Percentiles rank a stretch among this genome's conserved stretches.
Evolutionary conservation across 148 eudicot genomes (phyloP).

Genomic region (Camellia granthamiana): DNA sequence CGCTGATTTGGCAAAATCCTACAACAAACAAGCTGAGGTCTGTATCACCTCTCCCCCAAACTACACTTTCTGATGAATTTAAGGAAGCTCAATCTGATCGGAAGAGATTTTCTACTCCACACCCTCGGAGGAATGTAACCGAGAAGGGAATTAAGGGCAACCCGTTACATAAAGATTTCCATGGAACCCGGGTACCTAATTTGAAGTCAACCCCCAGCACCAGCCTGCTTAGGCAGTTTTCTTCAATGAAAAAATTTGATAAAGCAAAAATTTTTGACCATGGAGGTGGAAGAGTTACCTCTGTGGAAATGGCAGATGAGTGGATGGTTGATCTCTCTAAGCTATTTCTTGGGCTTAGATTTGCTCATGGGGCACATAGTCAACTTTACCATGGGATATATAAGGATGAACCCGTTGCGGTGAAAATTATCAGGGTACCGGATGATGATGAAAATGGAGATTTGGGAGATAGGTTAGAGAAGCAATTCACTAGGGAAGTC

Average conservation of each 20-base stretch:
- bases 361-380: constrained; percentile 87
- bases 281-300: constrained; percentile 67
- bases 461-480: constrained; percentile 60
- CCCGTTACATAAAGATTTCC: constrained; percentile 30
- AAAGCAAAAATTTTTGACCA: constrained; percentile 60
- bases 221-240: constrained; percentile 52
- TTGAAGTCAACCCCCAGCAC: constrained; percentile 29
- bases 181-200: constrained; percentile 18
- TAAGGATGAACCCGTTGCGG: constrained; percentile 72
- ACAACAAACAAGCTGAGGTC: constrained; percentile 52
- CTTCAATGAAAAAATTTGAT: constrained; percentile 43
- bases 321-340: constrained; percentile 71
- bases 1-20: constrained; percentile 42
- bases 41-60: constrained; percentile 55
- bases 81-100: constrained; percentile 61
- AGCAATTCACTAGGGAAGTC: constrained; percentile 76
- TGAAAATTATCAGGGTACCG: constrained; percentile 72
- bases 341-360: constrained; percentile 64
- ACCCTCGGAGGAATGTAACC: constrained; percentile 44
- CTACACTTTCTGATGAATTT: constrained; percentile 56
- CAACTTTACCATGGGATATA: constrained; percentile 82
- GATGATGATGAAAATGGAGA: constrained; percentile 77
- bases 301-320: constrained; percentile 72
- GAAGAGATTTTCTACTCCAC: constrained; percentile 74
- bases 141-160: constrained; percentile 43